These are phyloP conservation scores for Triticum turgidum DNA, from an alignment of 176 grass and related monocot species.

Conservation along the genomic window DNA sequence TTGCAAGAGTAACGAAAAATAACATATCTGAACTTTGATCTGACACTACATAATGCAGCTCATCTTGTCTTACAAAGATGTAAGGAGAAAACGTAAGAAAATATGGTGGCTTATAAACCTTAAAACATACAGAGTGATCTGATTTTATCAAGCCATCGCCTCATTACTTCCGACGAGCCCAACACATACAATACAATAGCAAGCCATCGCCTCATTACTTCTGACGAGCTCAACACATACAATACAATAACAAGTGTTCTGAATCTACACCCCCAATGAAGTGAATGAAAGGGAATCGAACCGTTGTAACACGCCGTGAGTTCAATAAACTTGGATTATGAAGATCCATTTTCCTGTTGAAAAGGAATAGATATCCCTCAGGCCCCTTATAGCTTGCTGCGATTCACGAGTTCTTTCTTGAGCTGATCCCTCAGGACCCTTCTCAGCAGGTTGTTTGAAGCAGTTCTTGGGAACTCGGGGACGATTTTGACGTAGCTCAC, in stretches of 20 bases:
- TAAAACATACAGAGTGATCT: not conserved
- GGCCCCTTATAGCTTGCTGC: constrained; percentile 56
- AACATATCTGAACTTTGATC: no score
- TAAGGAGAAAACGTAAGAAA: not conserved
- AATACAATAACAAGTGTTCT: not conserved
- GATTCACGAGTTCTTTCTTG: constrained; percentile 44
- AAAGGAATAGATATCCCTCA: not conserved
- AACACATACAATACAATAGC: not conserved
- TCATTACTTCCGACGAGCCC: not conserved
- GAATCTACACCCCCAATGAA: not conserved
- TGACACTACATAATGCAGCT: not conserved
- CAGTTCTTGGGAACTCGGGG: constrained; percentile 81
- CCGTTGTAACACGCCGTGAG: not conserved
- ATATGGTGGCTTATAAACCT: not conserved
- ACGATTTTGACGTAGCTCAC: constrained; percentile 89
- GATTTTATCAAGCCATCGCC: not conserved
- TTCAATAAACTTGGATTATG: not conserved
- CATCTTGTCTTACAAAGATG: not conserved
- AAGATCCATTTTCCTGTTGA: not conserved
- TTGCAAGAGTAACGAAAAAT: no score
- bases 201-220: no score
- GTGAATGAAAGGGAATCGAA: not conserved
- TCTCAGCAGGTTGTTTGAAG: constrained; percentile 90
- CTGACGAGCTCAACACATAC: not conserved
- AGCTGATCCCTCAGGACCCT: constrained; percentile 82